Base-by-base conservation (phyloP, 202 grass and related monocot species). In the Panicum hallii region DNA sequence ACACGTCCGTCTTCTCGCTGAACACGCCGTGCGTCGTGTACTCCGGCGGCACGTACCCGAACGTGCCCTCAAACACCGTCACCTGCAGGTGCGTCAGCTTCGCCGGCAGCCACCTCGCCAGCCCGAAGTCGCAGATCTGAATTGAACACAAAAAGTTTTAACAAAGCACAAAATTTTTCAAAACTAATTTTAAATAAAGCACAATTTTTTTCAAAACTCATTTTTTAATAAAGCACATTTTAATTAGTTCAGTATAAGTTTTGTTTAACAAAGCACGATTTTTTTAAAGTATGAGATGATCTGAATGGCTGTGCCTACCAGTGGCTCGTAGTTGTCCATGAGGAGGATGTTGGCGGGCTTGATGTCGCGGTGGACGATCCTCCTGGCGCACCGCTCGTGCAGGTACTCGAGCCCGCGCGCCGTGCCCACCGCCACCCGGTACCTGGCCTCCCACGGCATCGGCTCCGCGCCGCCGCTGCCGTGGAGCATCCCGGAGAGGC, bases 71-170 rank as follows among this genome's bases (percentile, higher is more conserved):
- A 58, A 95, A 94, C 57, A 44, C 84, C 22, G 89, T 79, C 79
- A 92, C 84, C 83, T 92, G 91, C 20, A 94, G 86, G 40, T 98
- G 93, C 38, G 89, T 95, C 66, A 92, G 16, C 60, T 84, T 89
- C 19, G 86, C 91, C 30, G 96, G 96, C 74, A 98, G 70, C 93
- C 96, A 94, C 75, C 90, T 84, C 0, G 96, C 96, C n/a, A 98
- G 86, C 36, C 96, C 96, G 69, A 99, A 99, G 75, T 99, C 96
- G 71, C 95, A 93, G 68, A 95, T 98, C 94, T 97, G 48, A 36
- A 36, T 36, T 1, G 36, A 36, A 4, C 36, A 36, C 36, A 4
- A 2, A 3, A 36, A 4, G 2, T 36, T 36, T 36, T 36, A 36
- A 36, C 36, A 36, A 36, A 3, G 36, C 36, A 36, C 36, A 4